These are phyloP conservation scores for Cladosporium velox DNA, from an alignment of 2,329 filamentous ascomycete species.

Conservation along the genomic window DNA sequence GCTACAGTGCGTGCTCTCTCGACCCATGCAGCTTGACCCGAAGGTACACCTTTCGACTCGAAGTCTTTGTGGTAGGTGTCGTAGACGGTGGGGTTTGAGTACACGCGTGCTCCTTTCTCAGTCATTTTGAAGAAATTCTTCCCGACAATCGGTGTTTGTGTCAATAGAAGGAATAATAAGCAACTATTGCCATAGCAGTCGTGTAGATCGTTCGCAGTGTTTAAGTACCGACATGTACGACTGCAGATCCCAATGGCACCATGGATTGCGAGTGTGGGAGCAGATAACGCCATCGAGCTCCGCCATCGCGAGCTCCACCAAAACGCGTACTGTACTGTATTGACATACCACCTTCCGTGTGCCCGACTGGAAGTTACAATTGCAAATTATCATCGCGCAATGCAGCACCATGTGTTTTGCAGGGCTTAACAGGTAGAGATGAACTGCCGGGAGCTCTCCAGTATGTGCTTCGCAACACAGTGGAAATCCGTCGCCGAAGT, in stretches of 20 bases:
- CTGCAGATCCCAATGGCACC: slow-evolving; percentile 1
- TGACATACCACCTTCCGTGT: not conserved
- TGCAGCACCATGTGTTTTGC: not conserved
- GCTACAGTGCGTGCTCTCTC: slow-evolving; percentile 52
- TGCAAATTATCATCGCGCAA: not conserved
- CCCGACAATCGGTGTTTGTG: not conserved
- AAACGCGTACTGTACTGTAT: not conserved
- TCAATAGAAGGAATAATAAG: not conserved
- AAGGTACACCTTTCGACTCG: slow-evolving; percentile 38
- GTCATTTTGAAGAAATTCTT: not conserved
- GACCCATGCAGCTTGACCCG: slow-evolving; percentile 49
- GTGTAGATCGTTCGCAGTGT: not conserved
- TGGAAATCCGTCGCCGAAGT: not conserved
- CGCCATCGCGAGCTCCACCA: slow-evolving; percentile 13
- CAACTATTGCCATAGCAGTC: not conserved
- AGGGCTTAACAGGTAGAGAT: not conserved
- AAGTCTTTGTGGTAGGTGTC: slow-evolving; percentile 30
- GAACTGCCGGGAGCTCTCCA: not conserved
- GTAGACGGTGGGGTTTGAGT: slow-evolving; percentile 34
- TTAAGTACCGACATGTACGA: not conserved
- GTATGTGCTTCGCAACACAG: not conserved
- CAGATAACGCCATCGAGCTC: slow-evolving; percentile 20
- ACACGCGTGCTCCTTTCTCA: slow-evolving; percentile 22
- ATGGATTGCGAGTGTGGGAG: not conserved
- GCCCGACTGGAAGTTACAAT: not conserved